A percentile compares a stretch with the other conserved stretches of the same genome.
Conservation (phyloP, 2,329 filamentous ascomycete genomes). For the Colletotrichum musae region DNA sequence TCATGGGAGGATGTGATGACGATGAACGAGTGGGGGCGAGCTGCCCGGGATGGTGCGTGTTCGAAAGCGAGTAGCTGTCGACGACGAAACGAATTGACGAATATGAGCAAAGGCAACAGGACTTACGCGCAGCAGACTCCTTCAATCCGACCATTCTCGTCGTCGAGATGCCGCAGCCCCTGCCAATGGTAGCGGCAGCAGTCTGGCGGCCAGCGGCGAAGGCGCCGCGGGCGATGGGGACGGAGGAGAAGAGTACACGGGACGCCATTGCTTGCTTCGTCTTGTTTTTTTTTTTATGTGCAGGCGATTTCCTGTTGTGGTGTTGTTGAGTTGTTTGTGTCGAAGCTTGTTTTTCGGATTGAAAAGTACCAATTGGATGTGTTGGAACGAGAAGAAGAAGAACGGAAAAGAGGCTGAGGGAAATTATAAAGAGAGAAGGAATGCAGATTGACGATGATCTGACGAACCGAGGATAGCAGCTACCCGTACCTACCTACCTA, state of each 20-base stretch:
- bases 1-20: neutral
- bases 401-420: neutral
- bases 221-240: conserved; percentile 44
- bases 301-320: neutral
- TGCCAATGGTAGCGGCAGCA: conserved; percentile 28
- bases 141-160: conserved; percentile 51
- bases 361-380: neutral
- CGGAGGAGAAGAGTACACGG: conserved; percentile 46
- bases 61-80: too few relatives aligned
- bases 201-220: conserved; percentile 46
- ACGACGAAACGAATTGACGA: too few relatives aligned
- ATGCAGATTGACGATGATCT: neutral
- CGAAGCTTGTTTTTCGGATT: neutral
- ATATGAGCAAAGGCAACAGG: neutral
- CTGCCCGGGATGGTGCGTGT: too few relatives aligned
- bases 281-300: neutral
- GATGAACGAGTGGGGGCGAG: neutral
- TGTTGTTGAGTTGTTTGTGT: neutral
- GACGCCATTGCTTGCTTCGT: conserved; percentile 49
- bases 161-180: conserved; percentile 49
- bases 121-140: conserved; percentile 55
- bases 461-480: too few relatives aligned
- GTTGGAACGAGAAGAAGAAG: neutral
- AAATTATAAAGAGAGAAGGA: neutral
- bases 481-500: too few relatives aligned